Base-by-base conservation (phyloP, 441 rosid genomes). In the Metrosideros polymorpha region DNA sequence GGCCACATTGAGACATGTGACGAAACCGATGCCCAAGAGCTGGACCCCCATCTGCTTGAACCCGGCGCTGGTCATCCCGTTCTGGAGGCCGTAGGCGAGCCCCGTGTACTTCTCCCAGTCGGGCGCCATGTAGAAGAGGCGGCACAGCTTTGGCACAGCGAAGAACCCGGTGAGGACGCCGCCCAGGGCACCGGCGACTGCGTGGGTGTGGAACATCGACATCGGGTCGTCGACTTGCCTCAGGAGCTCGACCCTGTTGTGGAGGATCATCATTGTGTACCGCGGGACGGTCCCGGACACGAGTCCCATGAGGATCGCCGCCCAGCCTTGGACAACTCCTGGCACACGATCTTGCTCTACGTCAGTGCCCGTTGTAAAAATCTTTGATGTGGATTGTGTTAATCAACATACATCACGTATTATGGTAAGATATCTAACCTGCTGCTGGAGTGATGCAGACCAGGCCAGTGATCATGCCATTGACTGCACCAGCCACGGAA, bases 31-130 rank as follows among this genome's bases (percentile, higher is more conserved):
- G 13, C 92, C 93, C 3, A 29, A 59, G 3, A 92, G 4, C 77
- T 92, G 94, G 55, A 88, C 71, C 57, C 82, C 85, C 30, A 49
- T 56, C 6, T 82, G 87, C 66, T 30, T 86, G 39, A 86, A 87
- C 30, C 94, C 92, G 2, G 90, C 90, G 0, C 52, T 43, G 7
- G 88, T 29, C 5, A 43, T 2, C 24, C n/a, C 27, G 22, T 66
- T 50, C 12, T 53, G 83, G 83, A 82, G 63, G 71, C 82, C 82
- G 29, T 17, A 49, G 32, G 89, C 91, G 5, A 93, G 83, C n/a
- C 92, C 92, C 1, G 52, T 54, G 76, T 90, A 92, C 49, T 89
- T 89, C 12, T 92, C 90, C 93, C 94, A 89, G 15, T 89, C 88
- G 1, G 93, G 79, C 3, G 86, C 90, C 90, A 86, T 35, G 89